A percentile compares a stretch with the other conserved stretches of the same genome.
Conservation (phyloP, 345 rosid genomes). For the Noccaea caerulescens region DNA sequence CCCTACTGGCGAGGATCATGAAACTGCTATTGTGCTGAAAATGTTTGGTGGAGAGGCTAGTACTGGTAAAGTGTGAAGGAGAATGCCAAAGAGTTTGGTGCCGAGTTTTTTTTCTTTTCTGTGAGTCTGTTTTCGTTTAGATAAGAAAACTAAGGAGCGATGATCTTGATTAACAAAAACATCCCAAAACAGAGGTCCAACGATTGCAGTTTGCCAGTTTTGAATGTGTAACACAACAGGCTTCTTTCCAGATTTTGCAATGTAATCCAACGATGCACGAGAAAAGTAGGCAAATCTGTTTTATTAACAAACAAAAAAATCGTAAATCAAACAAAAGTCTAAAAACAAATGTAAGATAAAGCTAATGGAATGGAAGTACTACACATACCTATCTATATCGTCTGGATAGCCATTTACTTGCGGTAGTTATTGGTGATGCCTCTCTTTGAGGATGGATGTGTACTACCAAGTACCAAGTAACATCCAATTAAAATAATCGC, state of each 20-base stretch:
- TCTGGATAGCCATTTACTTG: constrained; percentile 69
- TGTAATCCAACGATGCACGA: constrained; percentile 85
- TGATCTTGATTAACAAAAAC: constrained; percentile 58
- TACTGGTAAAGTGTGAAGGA: too few relatives aligned
- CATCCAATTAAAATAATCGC: too few relatives aligned
- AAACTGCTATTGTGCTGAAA: too few relatives aligned
- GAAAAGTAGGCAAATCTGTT: constrained; percentile 80
- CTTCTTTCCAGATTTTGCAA: constrained; percentile 77
- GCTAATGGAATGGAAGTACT: neutral
- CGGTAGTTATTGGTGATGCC: too few relatives aligned
- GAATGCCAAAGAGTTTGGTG: too few relatives aligned
- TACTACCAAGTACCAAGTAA: too few relatives aligned
- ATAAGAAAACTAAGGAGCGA: too few relatives aligned
- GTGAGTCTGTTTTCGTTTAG: too few relatives aligned
- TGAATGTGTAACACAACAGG: constrained; percentile 90
- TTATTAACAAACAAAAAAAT: constrained; percentile 4
- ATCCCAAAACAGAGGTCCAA: constrained; percentile 94
- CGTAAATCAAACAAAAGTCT: constrained; percentile 4
- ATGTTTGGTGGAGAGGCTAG: too few relatives aligned
- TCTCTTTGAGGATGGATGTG: too few relatives aligned
- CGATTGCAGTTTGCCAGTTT: constrained; percentile 83
- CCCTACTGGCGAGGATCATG: too few relatives aligned
- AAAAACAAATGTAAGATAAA: neutral
- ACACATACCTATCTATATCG: constrained; percentile 79
- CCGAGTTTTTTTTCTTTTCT: too few relatives aligned